phyloP scores from a whole-genome alignment of 805 yeast species.

The Candida saitoana region DNA sequence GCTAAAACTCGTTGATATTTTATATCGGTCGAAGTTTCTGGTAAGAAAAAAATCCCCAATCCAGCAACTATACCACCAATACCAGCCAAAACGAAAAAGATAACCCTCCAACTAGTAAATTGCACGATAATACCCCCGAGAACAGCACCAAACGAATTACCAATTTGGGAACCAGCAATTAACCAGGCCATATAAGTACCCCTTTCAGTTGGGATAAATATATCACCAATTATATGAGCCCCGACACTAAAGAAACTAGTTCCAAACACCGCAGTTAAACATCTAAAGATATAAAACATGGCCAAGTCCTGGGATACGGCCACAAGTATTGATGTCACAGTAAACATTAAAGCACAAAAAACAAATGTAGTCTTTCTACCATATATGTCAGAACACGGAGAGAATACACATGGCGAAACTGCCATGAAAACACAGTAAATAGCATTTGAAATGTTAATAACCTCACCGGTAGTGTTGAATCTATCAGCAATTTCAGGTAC shows the following conservation, averaged over 20 bases:
- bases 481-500: constrained; percentile 44
- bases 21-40: constrained; percentile 42
- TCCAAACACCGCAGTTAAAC: constrained; percentile 49
- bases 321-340: constrained; percentile 21
- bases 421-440: constrained; percentile 51
- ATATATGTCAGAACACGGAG: constrained; percentile 50
- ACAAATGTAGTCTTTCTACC: constrained; percentile 47
- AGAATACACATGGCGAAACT: constrained; percentile 45
- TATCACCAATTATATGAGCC: constrained; percentile 49
- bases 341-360: constrained; percentile 32
- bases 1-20: constrained; percentile 21
- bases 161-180: constrained; percentile 49
- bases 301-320: constrained; percentile 50
- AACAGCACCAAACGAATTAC: constrained; percentile 52
- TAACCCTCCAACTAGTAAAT: constrained; percentile 49
- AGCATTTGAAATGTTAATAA: constrained; percentile 49
- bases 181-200: constrained; percentile 50
- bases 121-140: constrained; percentile 52
- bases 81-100: constrained; percentile 48
- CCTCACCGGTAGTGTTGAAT: constrained; percentile 43
- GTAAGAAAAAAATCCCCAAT: constrained; percentile 36
- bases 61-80: constrained; percentile 33
- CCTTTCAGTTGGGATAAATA: constrained; percentile 46
- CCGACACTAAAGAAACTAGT: constrained; percentile 54
- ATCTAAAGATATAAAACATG: constrained; percentile 52